phyloP scores from a whole-genome alignment of 345 rosid species.

The Citrus trifoliata region DNA sequence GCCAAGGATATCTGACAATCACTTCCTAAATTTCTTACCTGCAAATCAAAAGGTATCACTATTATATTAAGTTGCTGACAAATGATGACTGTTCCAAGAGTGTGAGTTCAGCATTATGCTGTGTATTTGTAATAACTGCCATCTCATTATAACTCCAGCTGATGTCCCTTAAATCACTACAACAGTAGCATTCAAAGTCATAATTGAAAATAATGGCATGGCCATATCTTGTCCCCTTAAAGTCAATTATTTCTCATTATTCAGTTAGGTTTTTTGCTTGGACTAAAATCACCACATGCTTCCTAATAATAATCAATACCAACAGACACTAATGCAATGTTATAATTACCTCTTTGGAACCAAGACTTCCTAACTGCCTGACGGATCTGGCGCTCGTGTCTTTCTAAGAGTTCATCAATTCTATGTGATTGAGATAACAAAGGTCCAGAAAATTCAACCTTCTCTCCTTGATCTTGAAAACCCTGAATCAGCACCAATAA shows the following conservation, averaged over 20 bases:
- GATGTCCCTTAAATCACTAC: background rate
- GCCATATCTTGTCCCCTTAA: background rate
- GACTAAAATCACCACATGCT: background rate
- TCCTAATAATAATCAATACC: background rate
- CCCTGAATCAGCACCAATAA: slow-evolving; percentile 45
- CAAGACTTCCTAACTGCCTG: slow-evolving; percentile 83
- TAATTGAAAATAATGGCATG: slow-evolving; percentile 7
- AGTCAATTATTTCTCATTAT: background rate
- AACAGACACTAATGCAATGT: background rate
- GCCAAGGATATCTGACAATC: slow-evolving; percentile 9
- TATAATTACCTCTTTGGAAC: slow-evolving; percentile 72
- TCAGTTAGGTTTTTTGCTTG: background rate
- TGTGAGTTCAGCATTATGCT: background rate
- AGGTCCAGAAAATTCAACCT: slow-evolving; percentile 88
- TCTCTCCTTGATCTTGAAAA: slow-evolving; percentile 52
- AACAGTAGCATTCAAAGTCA: slow-evolving; percentile 5
- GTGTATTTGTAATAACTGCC: background rate
- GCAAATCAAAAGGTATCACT: slow-evolving; percentile 20
- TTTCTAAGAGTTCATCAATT: slow-evolving; percentile 71
- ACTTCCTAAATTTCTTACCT: slow-evolving; percentile 56
- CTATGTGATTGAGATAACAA: slow-evolving; percentile 71
- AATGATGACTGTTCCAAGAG: background rate
- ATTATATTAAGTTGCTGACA: slow-evolving; percentile 1
- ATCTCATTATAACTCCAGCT: background rate
- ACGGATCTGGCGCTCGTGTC: slow-evolving; percentile 76